Percentiles rank a stretch among this genome's conserved stretches.
Evolutionary conservation across 257 asterid species (phyloP).

Genomic region (Dorcoceras hygrometricum): DNA sequence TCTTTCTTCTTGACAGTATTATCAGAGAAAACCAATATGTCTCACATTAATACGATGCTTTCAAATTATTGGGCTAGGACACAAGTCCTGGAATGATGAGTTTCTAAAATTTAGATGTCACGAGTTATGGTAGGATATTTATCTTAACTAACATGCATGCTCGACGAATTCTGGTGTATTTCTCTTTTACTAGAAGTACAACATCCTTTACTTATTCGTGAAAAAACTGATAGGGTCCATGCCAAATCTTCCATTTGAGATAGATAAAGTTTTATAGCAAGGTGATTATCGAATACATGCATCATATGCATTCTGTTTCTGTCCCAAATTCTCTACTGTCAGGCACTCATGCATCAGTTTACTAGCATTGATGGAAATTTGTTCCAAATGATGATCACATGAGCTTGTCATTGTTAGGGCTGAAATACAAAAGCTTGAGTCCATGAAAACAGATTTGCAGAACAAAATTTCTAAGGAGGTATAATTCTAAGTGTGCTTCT

Average conservation of each 20-base stretch:
- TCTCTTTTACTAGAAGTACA: neutral
- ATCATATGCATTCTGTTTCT: neutral
- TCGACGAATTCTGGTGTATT: neutral
- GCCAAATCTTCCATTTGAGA: neutral
- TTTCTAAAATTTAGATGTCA: conserved; percentile 8
- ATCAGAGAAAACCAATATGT: neutral
- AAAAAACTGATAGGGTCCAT: neutral
- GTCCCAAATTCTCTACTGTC: neutral
- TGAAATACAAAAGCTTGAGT: conserved; percentile 66
- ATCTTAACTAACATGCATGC: neutral
- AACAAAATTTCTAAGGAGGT: conserved; percentile 66
- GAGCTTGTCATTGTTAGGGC: conserved; percentile 40
- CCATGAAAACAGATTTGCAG: conserved; percentile 57
- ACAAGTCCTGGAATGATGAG: neutral
- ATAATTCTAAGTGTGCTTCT: conserved; percentile 25
- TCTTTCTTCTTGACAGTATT: conserved; percentile 3
- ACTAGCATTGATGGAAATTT: conserved; percentile 13
- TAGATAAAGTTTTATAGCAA: neutral
- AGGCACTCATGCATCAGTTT: conserved; percentile 12
- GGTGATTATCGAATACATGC: neutral
- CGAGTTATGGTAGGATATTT: neutral
- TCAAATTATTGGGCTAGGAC: neutral
- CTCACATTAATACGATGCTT: neutral
- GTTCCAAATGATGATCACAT: conserved; percentile 18
- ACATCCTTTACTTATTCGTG: neutral